phyloP scores from a whole-genome alignment of 331 rosid species.

The Spiraea crenata region DNA sequence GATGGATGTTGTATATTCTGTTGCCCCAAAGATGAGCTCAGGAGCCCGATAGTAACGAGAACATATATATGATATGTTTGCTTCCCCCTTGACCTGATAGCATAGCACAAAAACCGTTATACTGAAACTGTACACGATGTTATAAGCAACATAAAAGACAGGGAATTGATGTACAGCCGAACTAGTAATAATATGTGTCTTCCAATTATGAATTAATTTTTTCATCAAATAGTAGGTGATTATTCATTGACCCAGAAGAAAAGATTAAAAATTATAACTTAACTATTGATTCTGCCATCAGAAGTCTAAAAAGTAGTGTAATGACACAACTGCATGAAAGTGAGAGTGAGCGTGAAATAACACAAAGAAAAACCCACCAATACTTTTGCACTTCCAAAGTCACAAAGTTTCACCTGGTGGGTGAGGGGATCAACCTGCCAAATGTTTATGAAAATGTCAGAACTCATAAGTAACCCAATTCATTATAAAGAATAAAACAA shows the following conservation, averaged over 20 bases:
- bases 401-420: constrained; percentile 93
- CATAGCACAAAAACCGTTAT: constrained; percentile 8
- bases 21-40: constrained; percentile 96
- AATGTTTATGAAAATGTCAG: constrained; percentile 16
- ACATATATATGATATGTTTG: constrained; percentile 89
- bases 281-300: not conserved
- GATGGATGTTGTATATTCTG: constrained; percentile 86
- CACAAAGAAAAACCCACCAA: constrained; percentile 51
- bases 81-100: constrained; percentile 80
- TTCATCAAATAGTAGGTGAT: not conserved
- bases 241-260: not conserved
- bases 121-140: constrained; percentile 7
- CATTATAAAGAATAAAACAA: not conserved
- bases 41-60: constrained; percentile 98
- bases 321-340: not conserved
- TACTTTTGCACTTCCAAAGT: constrained; percentile 97
- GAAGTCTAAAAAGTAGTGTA: not conserved
- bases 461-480: not conserved
- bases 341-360: constrained; percentile 4
- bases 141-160: not conserved
- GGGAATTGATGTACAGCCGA: not conserved
- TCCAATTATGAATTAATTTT: not conserved
- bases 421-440: constrained; percentile 87
- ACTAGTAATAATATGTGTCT: not conserved
- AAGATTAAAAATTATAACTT: not conserved